Percentiles rank a stretch among this genome's conserved stretches.
These are phyloP conservation scores for Mucor ambiguus DNA, from an alignment of 371 early-diverging fungal species.

Conservation along the genomic window DNA sequence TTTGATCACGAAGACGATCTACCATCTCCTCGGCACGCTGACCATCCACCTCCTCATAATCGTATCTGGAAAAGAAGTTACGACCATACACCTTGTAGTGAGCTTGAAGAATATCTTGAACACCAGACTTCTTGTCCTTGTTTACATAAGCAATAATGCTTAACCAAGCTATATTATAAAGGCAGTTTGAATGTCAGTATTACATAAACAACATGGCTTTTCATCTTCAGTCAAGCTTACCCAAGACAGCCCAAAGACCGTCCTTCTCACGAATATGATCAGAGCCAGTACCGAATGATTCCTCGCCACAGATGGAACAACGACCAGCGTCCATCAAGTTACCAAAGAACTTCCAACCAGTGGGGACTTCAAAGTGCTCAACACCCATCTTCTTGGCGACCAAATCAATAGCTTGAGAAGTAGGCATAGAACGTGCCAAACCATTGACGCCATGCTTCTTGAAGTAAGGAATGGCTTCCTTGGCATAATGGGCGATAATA, in stretches of 20 bases:
- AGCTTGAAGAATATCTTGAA: slow-evolving; percentile 78
- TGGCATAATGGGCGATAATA: slow-evolving; percentile 90
- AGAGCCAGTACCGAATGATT: slow-evolving; percentile 97
- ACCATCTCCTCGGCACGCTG: slow-evolving; percentile 83
- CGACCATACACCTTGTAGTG: slow-evolving; percentile 91
- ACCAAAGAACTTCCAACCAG: slow-evolving; percentile 98
- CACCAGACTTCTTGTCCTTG: slow-evolving; percentile 52
- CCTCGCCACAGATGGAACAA: slow-evolving; percentile 96
- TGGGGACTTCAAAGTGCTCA: slow-evolving; percentile 88
- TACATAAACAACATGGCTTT: not conserved
- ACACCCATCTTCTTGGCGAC: slow-evolving; percentile 86
- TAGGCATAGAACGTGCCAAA: slow-evolving; percentile 96
- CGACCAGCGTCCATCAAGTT: slow-evolving; percentile 98
- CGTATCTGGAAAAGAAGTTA: slow-evolving; percentile 95
- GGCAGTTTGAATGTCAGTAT: slow-evolving; percentile 10
- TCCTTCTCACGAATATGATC: slow-evolving; percentile 99
- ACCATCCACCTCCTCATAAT: slow-evolving; percentile 95
- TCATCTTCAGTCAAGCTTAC: slow-evolving; percentile 35
- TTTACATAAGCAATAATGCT: slow-evolving; percentile 87
- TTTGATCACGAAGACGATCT: slow-evolving; percentile 61
- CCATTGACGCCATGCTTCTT: slow-evolving; percentile 83
- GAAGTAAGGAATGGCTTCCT: slow-evolving; percentile 90
- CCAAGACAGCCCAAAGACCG: slow-evolving; percentile 95
- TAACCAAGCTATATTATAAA: slow-evolving; percentile 77
- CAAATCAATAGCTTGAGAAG: slow-evolving; percentile 87